phyloP scores from a whole-genome alignment of 2,329 filamentous ascomycete species.

The Fusarium continuum region DNA sequence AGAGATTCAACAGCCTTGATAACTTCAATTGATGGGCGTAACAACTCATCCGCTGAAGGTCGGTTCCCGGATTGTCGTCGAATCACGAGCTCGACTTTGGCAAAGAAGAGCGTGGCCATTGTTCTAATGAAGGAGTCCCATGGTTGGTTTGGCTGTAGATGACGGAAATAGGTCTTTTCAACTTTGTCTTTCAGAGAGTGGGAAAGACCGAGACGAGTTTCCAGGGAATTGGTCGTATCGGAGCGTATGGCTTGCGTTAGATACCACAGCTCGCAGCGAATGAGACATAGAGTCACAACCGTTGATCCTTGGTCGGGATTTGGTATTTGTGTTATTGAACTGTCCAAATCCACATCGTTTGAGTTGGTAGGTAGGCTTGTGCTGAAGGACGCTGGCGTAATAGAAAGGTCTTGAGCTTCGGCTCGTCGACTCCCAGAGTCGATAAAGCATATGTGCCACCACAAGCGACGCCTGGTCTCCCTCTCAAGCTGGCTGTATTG shows the following conservation, averaged over 20 bases:
- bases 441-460: slow-evolving; percentile 46
- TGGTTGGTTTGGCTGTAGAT: slow-evolving; percentile 1
- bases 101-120: slow-evolving; percentile 41
- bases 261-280: slow-evolving; percentile 44
- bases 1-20: slow-evolving; percentile 38
- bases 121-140: slow-evolving; percentile 32
- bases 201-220: slow-evolving; percentile 19
- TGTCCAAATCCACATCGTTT: slow-evolving; percentile 47
- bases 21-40: slow-evolving; percentile 20
- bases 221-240: slow-evolving; percentile 1
- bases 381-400: slow-evolving; percentile 47
- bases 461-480: slow-evolving; percentile 38
- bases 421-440: slow-evolving; percentile 34
- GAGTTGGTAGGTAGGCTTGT: slow-evolving; percentile 55
- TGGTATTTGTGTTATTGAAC: background rate
- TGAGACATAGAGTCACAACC: slow-evolving; percentile 29
- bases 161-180: slow-evolving; percentile 12
- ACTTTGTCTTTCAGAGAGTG: slow-evolving; percentile 19
- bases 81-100: slow-evolving; percentile 41
- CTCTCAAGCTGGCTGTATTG: slow-evolving; percentile 6
- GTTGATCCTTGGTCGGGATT: slow-evolving; percentile 1
- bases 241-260: slow-evolving; percentile 29
- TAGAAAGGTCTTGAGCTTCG: slow-evolving; percentile 25
- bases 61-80: slow-evolving; percentile 9
- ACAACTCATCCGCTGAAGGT: background rate